Conservation (phyloP, 768 basidiomycete species). For the Boletus rufocinnamomeus region DNA sequence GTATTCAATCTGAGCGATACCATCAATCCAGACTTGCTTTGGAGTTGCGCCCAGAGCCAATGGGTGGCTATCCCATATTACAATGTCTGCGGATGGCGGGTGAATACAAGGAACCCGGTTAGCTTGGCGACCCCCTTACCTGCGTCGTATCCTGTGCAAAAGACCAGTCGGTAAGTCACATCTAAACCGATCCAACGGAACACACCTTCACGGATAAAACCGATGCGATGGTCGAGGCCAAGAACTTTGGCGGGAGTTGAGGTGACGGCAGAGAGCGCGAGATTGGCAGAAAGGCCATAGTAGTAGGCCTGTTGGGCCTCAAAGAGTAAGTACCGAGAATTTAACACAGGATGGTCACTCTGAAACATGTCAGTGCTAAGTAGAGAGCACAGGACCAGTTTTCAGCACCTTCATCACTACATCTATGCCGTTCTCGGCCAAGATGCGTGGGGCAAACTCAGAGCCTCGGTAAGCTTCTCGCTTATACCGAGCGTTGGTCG, state of each 20-base stretch:
- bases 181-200: neutral
- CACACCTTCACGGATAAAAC: slow-evolving; percentile 55
- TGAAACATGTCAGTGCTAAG: slow-evolving; percentile 29
- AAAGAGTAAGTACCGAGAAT: slow-evolving; percentile 56
- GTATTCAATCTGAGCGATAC: slow-evolving; percentile 64
- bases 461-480: slow-evolving; percentile 64
- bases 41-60: slow-evolving; percentile 77
- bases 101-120: neutral
- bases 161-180: neutral
- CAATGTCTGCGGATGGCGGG: slow-evolving; percentile 49
- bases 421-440: slow-evolving; percentile 55
- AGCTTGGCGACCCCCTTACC: slow-evolving; percentile 37
- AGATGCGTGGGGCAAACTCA: slow-evolving; percentile 62
- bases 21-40: slow-evolving; percentile 82
- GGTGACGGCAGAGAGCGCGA: slow-evolving; percentile 71
- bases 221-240: slow-evolving; percentile 76
- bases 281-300: slow-evolving; percentile 64
- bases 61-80: slow-evolving; percentile 79
- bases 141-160: slow-evolving; percentile 62
- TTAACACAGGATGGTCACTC: slow-evolving; percentile 55
- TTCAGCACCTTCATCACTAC: slow-evolving; percentile 60
- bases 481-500: slow-evolving; percentile 71
- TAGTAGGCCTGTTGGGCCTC: slow-evolving; percentile 70
- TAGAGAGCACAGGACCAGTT: slow-evolving; percentile 25
- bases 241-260: slow-evolving; percentile 68